Evolutionary conservation across 805 yeast genomes (phyloP), one percentile per base, ranked within the genome.

Genomic region (Alloascoidea hylecoeti): DNA sequence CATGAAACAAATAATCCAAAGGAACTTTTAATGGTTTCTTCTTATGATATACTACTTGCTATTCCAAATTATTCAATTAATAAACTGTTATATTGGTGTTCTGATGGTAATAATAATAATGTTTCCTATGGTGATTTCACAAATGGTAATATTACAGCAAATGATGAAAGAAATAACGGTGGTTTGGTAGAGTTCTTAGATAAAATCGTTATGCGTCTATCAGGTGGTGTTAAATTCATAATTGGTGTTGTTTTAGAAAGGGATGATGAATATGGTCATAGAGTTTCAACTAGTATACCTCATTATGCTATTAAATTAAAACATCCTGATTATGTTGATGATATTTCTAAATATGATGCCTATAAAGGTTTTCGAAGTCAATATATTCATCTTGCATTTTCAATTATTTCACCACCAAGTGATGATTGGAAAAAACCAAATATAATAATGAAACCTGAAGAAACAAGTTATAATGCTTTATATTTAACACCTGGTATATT

Each of bases 281-380:
- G 78, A 44, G 63, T 75, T 0, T 52, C 61, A 4, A 52, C 60
- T 0, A 69, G 72, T 39, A 60, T 49, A 17, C 80, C 83, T 0
- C 92, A 81, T 53, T 75, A 72, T 49, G 68, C 74, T 2, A 61
- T 79, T 6, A 51, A 67, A 4, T 49, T 79, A 33, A 64, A 59
- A 41, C 75, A 81, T 46, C 88, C 88, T 1, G 53, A 57, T 14
- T 59, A 53, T 39, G 65, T 72, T 17, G 52, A 61, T 3, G 73
- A 74, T 18, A 47, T 53, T n/a, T 57, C 53, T 0, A 49, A 50
- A 2, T 86, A 86, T 58, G 97, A 89, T 57, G 83, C 96, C 0
- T 89, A 78, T 52, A 58, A 56, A 9, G 85, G 79, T 0, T 92
- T 76, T 61, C 61, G 97, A 51, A 80, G 94, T 44, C 78, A 85